Evolutionary conservation across 2,329 filamentous ascomycete species (phyloP).

Genomic region (Cladobotryum protrusum): DNA sequence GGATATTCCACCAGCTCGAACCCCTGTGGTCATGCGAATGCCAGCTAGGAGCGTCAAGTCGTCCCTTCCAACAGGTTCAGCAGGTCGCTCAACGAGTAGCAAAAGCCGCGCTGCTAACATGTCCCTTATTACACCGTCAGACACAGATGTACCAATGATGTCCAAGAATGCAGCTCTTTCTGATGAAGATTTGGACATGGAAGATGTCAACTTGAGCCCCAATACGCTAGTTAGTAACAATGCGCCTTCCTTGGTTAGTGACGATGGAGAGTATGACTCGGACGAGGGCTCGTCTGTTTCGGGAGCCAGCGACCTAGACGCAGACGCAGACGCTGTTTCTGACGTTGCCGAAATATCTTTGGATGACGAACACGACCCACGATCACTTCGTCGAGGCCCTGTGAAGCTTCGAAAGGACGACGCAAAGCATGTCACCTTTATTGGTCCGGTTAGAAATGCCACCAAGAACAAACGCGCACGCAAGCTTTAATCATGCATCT

Average conservation of each 20-base stretch:
- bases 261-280: constrained; percentile 73
- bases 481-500: constrained; percentile 14
- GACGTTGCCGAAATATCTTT: constrained; percentile 58
- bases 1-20: constrained; percentile 21
- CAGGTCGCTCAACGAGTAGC: constrained; percentile 48
- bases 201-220: constrained; percentile 59
- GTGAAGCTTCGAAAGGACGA: constrained; percentile 50
- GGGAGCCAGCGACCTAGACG: constrained; percentile 45
- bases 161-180: constrained; percentile 20
- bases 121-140: constrained; percentile 33
- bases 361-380: constrained; percentile 49
- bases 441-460: constrained; percentile 43
- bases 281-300: constrained; percentile 57
- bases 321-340: constrained; percentile 53
- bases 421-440: constrained; percentile 49
- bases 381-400: constrained; percentile 38
- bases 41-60: constrained; percentile 50
- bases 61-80: constrained; percentile 35
- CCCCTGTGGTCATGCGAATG: constrained; percentile 48
- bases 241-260: constrained; percentile 72
- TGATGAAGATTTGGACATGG: constrained; percentile 47
- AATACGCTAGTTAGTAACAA: constrained; percentile 67
- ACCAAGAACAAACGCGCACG: constrained; percentile 26
- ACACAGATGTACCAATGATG: constrained; percentile 16
- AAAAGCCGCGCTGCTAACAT: constrained; percentile 43